Conservation (phyloP, 345 rosid genomes). For the Syzygium oleosum region DNA sequence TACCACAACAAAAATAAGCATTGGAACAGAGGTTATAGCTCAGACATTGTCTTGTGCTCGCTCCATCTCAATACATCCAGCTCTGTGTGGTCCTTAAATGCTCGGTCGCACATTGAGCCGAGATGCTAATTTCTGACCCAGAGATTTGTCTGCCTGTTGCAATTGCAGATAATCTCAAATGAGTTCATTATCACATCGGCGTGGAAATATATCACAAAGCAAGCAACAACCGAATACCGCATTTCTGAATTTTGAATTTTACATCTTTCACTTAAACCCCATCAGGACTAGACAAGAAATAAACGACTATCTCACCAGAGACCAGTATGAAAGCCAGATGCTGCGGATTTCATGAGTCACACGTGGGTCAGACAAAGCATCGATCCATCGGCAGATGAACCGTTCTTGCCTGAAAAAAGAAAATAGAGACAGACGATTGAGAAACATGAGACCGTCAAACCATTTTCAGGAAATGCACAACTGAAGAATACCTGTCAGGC, state of each 20-base stretch:
- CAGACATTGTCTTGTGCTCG: background rate
- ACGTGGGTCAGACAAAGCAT: conserved; percentile 71
- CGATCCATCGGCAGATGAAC: conserved; percentile 57
- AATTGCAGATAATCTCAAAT: background rate
- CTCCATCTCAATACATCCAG: background rate
- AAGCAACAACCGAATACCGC: background rate
- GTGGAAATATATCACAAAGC: background rate
- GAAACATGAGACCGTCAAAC: background rate
- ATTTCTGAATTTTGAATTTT: background rate
- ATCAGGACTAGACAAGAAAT: background rate
- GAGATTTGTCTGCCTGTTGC: conserved; percentile 43
- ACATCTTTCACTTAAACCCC: background rate
- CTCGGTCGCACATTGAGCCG: conserved; percentile 65
- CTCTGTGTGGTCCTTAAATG: conserved; percentile 27
- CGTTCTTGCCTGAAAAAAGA: conserved; percentile 61
- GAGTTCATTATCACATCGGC: background rate
- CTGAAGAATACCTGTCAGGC: conserved; percentile 51
- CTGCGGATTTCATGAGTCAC: conserved; percentile 74
- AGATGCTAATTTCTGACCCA: conserved; percentile 71
- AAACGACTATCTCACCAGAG: conserved; percentile 37
- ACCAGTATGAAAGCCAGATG: conserved; percentile 85
- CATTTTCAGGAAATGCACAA: background rate
- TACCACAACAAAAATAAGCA: background rate
- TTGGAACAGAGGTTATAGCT: background rate
- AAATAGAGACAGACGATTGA: background rate